Percentiles rank a stretch among this genome's conserved stretches.
These are phyloP conservation scores for Monilinia laxa DNA, from an alignment of 2,329 filamentous ascomycete genomes.

Conservation along the genomic window DNA sequence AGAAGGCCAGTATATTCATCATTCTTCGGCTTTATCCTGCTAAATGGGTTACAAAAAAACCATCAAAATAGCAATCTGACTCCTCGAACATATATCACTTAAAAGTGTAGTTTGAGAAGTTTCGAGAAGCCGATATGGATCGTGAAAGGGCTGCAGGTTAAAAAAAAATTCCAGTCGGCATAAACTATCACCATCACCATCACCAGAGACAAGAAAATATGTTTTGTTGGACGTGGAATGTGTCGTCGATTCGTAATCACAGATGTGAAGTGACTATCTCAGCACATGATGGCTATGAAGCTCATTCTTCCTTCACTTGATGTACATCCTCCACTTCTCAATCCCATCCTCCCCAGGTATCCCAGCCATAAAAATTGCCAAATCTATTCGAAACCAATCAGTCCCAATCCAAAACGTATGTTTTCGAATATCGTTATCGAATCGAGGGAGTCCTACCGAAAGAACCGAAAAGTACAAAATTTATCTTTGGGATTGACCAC, in stretches of 20 bases:
- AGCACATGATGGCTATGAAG: constrained; percentile 36
- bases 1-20: constrained; percentile 48
- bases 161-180: constrained; percentile 20
- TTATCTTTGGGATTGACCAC: constrained; percentile 49
- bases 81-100: constrained; percentile 40
- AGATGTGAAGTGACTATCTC: constrained; percentile 38
- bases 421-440: neutral
- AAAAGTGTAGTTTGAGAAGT: constrained; percentile 40
- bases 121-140: constrained; percentile 37
- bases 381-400: constrained; percentile 21
- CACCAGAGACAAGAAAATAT: constrained; percentile 27
- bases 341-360: constrained; percentile 19
- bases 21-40: constrained; percentile 41
- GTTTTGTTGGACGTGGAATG: constrained; percentile 33
- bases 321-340: constrained; percentile 10
- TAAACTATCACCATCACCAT: constrained; percentile 16
- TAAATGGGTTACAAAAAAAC: constrained; percentile 27
- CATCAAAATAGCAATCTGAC: constrained; percentile 40
- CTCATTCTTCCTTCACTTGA: constrained; percentile 33
- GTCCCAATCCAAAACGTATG: constrained; percentile 1
- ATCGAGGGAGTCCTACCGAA: constrained; percentile 33
- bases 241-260: constrained; percentile 39
- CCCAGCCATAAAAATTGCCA: constrained; percentile 21
- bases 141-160: constrained; percentile 16
- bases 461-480: constrained; percentile 34